Percentiles rank a stretch among this genome's conserved stretches.
phyloP scores from a whole-genome alignment of 352 stramenopile genomes.

The Globisporangium paroecandrum region DNA sequence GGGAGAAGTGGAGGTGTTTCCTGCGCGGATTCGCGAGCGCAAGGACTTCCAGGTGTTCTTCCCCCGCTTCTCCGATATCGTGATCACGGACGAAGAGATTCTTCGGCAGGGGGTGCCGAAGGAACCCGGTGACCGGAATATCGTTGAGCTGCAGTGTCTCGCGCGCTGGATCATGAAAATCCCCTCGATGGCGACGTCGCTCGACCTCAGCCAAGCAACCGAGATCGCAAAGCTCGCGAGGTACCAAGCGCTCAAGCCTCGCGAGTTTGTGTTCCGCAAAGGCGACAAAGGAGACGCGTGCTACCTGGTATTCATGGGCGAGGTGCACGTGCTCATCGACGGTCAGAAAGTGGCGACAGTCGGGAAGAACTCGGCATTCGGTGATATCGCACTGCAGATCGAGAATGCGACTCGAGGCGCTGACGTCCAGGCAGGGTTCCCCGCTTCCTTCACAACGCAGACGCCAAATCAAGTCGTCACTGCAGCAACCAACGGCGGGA shows the following conservation, averaged over 20 bases:
- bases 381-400: conserved; percentile 64
- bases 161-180: conserved; percentile 77
- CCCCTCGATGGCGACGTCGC: conserved; percentile 57
- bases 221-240: conserved; percentile 67
- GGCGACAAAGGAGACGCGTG: conserved; percentile 61
- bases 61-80: conserved; percentile 52
- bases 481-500: conserved; percentile 4
- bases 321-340: conserved; percentile 68
- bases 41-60: conserved; percentile 81
- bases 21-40: conserved; percentile 62
- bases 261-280: conserved; percentile 61
- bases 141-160: conserved; percentile 70
- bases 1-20: conserved; percentile 43
- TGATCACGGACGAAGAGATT: conserved; percentile 67
- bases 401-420: conserved; percentile 69
- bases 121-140: conserved; percentile 57
- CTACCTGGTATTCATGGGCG: conserved; percentile 58
- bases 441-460: background rate
- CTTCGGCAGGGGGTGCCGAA: conserved; percentile 59
- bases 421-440: conserved; percentile 46
- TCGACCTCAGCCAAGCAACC: conserved; percentile 63
- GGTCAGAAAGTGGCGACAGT: conserved; percentile 49
- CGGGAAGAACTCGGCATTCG: conserved; percentile 62
- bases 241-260: conserved; percentile 46
- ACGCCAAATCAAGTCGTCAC: conserved; percentile 5